A percentile compares a stretch with the other conserved stretches of the same genome.
Conservation (phyloP, 352 stramenopile species). For the Phytophthora fragariae region DNA sequence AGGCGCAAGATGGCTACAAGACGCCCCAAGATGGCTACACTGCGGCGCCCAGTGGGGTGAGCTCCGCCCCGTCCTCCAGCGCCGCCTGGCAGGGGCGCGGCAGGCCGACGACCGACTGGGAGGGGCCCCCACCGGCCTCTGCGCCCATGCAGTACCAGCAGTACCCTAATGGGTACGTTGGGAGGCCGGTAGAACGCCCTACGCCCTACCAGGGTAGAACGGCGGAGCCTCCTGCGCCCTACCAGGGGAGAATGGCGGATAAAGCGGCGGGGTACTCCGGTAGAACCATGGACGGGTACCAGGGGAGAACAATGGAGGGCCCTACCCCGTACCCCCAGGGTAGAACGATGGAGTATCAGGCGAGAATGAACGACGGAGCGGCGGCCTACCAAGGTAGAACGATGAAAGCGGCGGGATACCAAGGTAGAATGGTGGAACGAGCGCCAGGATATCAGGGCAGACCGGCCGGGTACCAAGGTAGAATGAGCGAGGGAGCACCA, state of each 20-base stretch:
- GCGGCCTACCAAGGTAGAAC: conserved; percentile 17
- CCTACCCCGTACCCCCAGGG: conserved; percentile 9
- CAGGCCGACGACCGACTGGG: not conserved
- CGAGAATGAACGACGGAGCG: not conserved
- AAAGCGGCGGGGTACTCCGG: conserved; percentile 8
- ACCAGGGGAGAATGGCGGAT: conserved; percentile 4
- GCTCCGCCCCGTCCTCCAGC: conserved; percentile 2
- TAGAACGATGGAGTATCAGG: conserved; percentile 4
- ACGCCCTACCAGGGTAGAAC: conserved; percentile 17
- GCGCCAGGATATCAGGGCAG: not conserved
- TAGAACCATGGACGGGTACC: conserved; percentile 13
- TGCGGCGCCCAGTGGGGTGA: conserved; percentile 5
- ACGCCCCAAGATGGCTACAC: too few species aligned
- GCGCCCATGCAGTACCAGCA: conserved; percentile 21
- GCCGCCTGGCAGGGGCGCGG: conserved; percentile 17
- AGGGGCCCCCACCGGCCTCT: not conserved
- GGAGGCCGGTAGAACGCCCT: conserved; percentile 20
- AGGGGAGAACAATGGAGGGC: conserved; percentile 10
- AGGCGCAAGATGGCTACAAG: not conserved
- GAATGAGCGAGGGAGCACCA: not conserved
- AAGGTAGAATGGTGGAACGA: conserved; percentile 9
- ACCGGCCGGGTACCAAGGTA: too few species aligned
- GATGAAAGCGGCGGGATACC: conserved; percentile 21
- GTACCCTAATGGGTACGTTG: conserved; percentile 13
- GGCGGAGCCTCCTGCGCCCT: not conserved